A percentile compares a stretch with the other conserved stretches of the same genome.
These are phyloP conservation scores for Amorphotheca resinae DNA, from an alignment of 495 filamentous ascomycete genomes.

Conservation along the genomic window DNA sequence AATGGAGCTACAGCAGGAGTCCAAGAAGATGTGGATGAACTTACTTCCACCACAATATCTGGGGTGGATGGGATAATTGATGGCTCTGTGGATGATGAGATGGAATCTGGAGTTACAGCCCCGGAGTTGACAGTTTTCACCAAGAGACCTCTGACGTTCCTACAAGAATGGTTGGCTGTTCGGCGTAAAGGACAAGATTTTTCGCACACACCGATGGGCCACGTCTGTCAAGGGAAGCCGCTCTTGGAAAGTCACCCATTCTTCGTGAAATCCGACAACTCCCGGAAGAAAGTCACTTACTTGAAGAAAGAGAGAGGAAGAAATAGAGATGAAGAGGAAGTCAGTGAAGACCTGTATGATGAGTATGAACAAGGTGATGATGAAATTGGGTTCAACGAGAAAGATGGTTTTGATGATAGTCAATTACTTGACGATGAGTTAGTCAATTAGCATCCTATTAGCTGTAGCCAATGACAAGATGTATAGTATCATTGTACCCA, in stretches of 20 bases:
- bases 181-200: conserved; percentile 40
- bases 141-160: conserved; percentile 26
- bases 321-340: not conserved
- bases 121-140: conserved; percentile 11
- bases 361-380: not conserved
- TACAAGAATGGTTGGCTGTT: conserved; percentile 39
- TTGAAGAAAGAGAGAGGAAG: too few species aligned
- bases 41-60: not conserved
- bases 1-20: not conserved
- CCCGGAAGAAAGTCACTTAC: not conserved
- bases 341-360: not conserved
- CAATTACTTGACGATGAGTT: not conserved
- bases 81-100: not conserved
- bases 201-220: conserved; percentile 42
- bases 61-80: not conserved
- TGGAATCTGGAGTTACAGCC: not conserved
- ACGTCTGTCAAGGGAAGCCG: conserved; percentile 32
- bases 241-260: conserved; percentile 30
- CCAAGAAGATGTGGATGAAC: not conserved
- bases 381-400: not conserved
- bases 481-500: too few species aligned
- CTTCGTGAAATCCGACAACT: conserved; percentile 15
- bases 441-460: too few species aligned
- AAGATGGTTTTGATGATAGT: not conserved
- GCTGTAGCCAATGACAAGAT: too few species aligned